Conservation (phyloP, 208 protist species). For the Leishmania amazonensis region DNA sequence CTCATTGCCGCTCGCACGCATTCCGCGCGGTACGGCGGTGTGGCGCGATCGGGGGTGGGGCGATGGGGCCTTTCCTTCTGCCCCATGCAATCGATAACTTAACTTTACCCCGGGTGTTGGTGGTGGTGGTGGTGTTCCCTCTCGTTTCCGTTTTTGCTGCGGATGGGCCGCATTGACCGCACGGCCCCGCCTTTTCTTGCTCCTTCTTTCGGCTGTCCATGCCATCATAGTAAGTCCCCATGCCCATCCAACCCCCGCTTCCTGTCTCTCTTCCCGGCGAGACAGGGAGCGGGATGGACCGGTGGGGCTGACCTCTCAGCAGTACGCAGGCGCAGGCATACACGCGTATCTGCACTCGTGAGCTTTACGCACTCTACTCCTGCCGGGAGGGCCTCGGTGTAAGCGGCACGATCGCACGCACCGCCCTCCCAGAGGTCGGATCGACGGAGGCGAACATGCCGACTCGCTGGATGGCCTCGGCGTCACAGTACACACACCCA, state of each 20-base stretch:
- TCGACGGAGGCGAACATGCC: background rate
- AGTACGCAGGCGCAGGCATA: background rate
- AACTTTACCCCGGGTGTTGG: background rate
- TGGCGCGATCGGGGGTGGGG: no score
- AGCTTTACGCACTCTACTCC: background rate
- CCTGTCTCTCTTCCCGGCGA: background rate
- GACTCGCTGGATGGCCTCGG: background rate
- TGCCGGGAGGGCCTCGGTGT: background rate
- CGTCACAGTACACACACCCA: background rate
- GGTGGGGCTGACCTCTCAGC: background rate
- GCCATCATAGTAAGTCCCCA: background rate
- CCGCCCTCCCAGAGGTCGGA: background rate
- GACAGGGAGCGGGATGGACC: background rate
- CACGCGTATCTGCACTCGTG: background rate
- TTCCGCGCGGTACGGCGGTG: no score
- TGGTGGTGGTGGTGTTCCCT: no score
- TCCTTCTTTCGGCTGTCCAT: background rate
- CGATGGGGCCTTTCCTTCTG: background rate
- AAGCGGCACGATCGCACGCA: background rate
- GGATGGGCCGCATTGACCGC: background rate
- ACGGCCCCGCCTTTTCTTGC: background rate
- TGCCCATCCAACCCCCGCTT: background rate
- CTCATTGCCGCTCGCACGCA: no score
- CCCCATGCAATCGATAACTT: no score
- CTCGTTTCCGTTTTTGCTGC: background rate